Percentiles rank a stretch among this genome's conserved stretches.
phyloP scores from a whole-genome alignment of 371 early-diverging fungal species.

The Batrachochytrium dendrobatidis region DNA sequence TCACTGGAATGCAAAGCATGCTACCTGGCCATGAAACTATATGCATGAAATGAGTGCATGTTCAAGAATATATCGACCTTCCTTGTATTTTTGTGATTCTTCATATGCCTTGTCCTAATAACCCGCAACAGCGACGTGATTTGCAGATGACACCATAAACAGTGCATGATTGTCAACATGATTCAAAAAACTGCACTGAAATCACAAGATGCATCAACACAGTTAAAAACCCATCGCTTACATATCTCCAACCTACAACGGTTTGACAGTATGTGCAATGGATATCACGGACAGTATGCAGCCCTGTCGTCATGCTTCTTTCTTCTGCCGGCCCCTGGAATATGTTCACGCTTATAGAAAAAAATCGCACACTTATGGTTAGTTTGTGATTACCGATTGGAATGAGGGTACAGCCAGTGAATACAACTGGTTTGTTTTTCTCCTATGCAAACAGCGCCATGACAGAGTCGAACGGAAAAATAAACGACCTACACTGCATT shows the following conservation, averaged over 20 bases:
- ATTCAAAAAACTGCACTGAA: neutral
- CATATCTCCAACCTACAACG: constrained; percentile 78
- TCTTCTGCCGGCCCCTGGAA: constrained; percentile 54
- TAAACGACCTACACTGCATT: constrained; percentile 43
- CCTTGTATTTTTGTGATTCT: constrained; percentile 73
- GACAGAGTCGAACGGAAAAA: neutral
- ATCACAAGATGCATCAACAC: neutral
- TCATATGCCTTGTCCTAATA: constrained; percentile 58
- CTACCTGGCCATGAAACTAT: constrained; percentile 9
- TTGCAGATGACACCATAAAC: constrained; percentile 1
- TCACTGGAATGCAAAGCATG: neutral
- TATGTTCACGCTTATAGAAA: constrained; percentile 47
- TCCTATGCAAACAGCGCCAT: neutral
- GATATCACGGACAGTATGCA: constrained; percentile 73
- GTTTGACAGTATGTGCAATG: constrained; percentile 53
- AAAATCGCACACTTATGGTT: neutral
- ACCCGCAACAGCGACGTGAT: neutral
- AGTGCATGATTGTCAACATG: neutral
- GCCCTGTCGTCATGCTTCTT: constrained; percentile 66
- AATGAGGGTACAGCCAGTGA: neutral
- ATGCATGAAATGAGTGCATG: constrained; percentile 14
- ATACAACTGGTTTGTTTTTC: neutral
- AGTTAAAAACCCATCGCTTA: constrained; percentile 16
- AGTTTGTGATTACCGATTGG: neutral
- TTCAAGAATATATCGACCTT: constrained; percentile 65